Base-by-base conservation (phyloP, 2,329 filamentous ascomycete genomes). In the Hypomyces perniciosus region DNA sequence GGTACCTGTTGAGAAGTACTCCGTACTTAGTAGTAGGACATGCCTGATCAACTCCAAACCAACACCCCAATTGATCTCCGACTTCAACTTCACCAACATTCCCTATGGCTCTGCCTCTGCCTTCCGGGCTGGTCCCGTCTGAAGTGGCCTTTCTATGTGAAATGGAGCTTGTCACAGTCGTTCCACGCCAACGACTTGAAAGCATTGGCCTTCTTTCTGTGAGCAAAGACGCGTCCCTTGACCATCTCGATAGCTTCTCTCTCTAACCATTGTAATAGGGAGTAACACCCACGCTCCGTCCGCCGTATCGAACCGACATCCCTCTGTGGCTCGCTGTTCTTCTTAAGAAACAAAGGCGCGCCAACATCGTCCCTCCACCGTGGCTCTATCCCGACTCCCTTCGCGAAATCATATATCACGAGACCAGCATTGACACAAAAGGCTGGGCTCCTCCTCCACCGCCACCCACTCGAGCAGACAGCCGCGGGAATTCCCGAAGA, bases 91-190 rank as follows among this genome's bases (percentile, higher is more conserved):
- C n/a, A 33, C n/a, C 8, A 29, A 10, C 20, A 12, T 10, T 33
- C 43, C 27, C 27, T 39, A 79, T 80, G 77, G 77, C 77, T 31
- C 65, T 77, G 45, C 74, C 76, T 30, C 66, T 79, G 10, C 75
- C 75, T 4, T 61, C 68, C 46, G 77, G 72, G 68, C 79, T 96
- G 41, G 86, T 88, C 61, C 90, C 93, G 53, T 78, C 88, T 57
- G 93, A 99, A 72, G 87, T 95, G 42, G 88, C 90, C 46, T 99
- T 97, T 65, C 75, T 97, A 29, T 96, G 91, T 69, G 93, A 99
- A 73, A 97, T 96, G 90, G 92, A 97, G 73, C 81, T 90, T 62
- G 87, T 99, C 50, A 96, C 91, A 0, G 81, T 99, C 26, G 83
- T 97, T 45, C 93, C 93, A 34, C 88, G 93, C 48, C 91, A 97